Conservation (phyloP, 2,329 filamentous ascomycete species). For the Amauroascus niger region DNA sequence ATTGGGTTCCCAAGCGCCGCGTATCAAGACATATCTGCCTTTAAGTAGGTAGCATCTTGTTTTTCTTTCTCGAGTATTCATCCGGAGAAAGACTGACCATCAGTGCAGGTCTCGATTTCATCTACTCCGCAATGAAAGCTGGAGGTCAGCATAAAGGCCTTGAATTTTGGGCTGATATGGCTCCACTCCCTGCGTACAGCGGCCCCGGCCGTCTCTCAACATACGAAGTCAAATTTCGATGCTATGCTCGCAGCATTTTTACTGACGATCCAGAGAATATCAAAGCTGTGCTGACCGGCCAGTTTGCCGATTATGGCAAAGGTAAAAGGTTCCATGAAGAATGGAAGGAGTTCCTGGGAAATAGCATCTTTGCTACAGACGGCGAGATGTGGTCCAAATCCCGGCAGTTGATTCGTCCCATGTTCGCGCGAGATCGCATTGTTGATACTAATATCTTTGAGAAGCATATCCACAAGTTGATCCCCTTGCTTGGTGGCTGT, state of each 20-base stretch:
- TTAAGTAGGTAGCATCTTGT: slow-evolving; percentile 24
- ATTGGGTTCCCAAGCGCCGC: slow-evolving; percentile 31
- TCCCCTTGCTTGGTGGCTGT: slow-evolving; percentile 54
- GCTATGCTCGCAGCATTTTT: slow-evolving; percentile 51
- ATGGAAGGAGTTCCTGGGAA: slow-evolving; percentile 72
- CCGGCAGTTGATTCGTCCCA: slow-evolving; percentile 74
- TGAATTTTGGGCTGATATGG: slow-evolving; percentile 14
- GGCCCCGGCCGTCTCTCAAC: slow-evolving; percentile 51
- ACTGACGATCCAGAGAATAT: slow-evolving; percentile 83
- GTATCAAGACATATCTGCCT: slow-evolving; percentile 28
- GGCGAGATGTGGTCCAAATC: slow-evolving; percentile 69
- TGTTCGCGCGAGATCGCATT: slow-evolving; percentile 77
- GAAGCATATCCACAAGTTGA: slow-evolving; percentile 62
- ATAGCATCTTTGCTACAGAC: slow-evolving; percentile 76
- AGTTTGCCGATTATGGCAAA: slow-evolving; percentile 81
- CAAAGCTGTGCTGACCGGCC: slow-evolving; percentile 78
- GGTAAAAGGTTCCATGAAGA: slow-evolving; percentile 60
- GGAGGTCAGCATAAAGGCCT: slow-evolving; percentile 30
- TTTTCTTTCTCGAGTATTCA: neutral
- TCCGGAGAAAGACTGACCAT: slow-evolving; percentile 11
- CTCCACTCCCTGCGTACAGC: slow-evolving; percentile 45
- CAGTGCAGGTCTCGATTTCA: slow-evolving; percentile 53
- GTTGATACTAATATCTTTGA: slow-evolving; percentile 79
- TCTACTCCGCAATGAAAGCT: slow-evolving; percentile 48
- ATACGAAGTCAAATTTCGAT: slow-evolving; percentile 43